Evolutionary conservation across 2,329 filamentous ascomycete genomes (phyloP).

Genomic region (Exophiala aquamarina): DNA sequence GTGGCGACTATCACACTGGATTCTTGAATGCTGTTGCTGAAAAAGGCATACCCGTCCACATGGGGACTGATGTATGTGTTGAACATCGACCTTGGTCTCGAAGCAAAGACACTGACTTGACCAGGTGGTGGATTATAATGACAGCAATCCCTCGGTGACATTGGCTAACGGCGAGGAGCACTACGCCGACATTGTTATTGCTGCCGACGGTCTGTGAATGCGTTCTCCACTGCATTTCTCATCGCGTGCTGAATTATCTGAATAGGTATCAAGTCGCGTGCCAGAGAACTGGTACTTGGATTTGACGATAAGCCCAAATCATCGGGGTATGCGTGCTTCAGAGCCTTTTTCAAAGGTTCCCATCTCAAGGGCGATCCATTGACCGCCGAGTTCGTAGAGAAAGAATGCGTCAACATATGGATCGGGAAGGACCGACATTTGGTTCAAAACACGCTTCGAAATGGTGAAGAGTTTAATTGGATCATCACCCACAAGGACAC

Average conservation of each 20-base stretch:
- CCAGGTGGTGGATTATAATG: constrained; percentile 23
- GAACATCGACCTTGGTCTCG: background rate
- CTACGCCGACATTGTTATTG: constrained; percentile 49
- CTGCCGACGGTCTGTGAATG: constrained; percentile 46
- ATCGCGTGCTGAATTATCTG: background rate
- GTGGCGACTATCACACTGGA: constrained; percentile 60
- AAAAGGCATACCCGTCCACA: constrained; percentile 33
- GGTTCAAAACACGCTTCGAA: constrained; percentile 52
- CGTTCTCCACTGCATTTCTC: background rate
- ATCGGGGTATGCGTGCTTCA: constrained; percentile 32
- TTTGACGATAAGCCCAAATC: constrained; percentile 37
- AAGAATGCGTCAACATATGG: constrained; percentile 56
- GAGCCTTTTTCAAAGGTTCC: constrained; percentile 39
- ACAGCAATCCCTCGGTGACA: constrained; percentile 14
- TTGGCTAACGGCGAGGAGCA: constrained; percentile 18
- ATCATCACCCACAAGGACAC: constrained; percentile 55
- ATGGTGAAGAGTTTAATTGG: constrained; percentile 46
- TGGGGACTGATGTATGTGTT: constrained; percentile 37
- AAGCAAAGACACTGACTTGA: background rate
- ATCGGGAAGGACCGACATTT: constrained; percentile 54
- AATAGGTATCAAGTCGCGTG: constrained; percentile 53
- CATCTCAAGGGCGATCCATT: constrained; percentile 50
- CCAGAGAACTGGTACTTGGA: constrained; percentile 49
- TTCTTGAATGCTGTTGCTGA: constrained; percentile 54
- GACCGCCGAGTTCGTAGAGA: constrained; percentile 54